A percentile compares a stretch with the other conserved stretches of the same genome.
phyloP scores from a whole-genome alignment of 73 alveolate genomes.

The Breviolum minutum region DNA sequence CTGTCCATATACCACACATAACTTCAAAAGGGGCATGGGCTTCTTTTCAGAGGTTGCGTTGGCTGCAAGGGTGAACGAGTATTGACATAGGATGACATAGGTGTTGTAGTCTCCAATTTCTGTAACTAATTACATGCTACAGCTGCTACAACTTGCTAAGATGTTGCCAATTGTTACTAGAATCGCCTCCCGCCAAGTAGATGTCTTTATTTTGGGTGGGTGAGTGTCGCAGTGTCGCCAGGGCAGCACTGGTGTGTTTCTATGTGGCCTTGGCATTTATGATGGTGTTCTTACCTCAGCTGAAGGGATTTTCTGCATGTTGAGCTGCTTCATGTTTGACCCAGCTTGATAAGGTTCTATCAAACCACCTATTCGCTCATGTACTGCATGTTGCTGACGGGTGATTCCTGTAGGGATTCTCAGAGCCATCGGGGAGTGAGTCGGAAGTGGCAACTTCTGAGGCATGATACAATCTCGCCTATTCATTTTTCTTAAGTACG shows the following conservation, averaged over 20 bases:
- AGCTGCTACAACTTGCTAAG: too few relatives aligned
- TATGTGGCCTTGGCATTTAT: slow-evolving; percentile 89
- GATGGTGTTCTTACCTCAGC: slow-evolving; percentile 28
- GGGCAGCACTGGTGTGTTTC: slow-evolving; percentile 87
- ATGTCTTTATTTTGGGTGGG: not conserved
- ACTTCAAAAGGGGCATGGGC: too few relatives aligned
- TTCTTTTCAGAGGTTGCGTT: too few relatives aligned
- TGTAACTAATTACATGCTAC: too few relatives aligned
- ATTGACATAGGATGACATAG: too few relatives aligned
- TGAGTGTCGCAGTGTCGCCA: not conserved
- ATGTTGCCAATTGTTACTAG: too few relatives aligned
- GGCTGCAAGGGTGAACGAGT: too few relatives aligned
- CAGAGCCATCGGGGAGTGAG: not conserved
- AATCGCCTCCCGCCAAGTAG: not conserved
- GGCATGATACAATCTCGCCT: not conserved
- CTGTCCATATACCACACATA: too few relatives aligned
- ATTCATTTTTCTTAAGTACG: not conserved
- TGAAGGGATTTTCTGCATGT: not conserved
- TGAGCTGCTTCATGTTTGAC: not conserved
- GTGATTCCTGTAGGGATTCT: slow-evolving; percentile 13
- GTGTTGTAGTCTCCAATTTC: too few relatives aligned
- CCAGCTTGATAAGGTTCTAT: slow-evolving; percentile 41
- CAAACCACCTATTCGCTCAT: slow-evolving; percentile 86
- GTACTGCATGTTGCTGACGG: slow-evolving; percentile 83
- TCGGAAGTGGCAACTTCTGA: not conserved